Base-by-base conservation (phyloP, 116 monocot genomes). In the Posidonia oceanica region DNA sequence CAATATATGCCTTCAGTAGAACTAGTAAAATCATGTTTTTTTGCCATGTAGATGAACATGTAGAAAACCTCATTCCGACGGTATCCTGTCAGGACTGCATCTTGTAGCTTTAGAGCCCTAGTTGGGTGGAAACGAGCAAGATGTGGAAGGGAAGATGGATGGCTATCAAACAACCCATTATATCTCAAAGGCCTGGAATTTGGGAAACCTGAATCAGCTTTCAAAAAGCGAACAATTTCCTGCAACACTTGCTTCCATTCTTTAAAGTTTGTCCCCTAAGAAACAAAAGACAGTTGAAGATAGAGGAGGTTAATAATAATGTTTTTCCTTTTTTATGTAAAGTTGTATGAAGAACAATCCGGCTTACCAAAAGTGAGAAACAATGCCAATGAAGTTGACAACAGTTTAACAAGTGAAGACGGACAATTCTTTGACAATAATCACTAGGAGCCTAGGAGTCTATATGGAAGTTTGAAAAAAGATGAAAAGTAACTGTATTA, bases 161-260 rank as follows among this genome's bases (percentile, higher is more conserved):
- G 77, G 52, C 88, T 80, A 76, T 99, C 99, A 74, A 83, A 83
- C 59, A 83, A 67, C 14, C 76, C 63, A 75, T 71, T 83, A 63
- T 88, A 99, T 86, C 99, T 89, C 78, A 99, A 77, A 70, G 90
- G 73, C 66, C 83, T 83, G 23, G 79, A 73, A 74, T 57, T 79
- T 80, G 68, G 62, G 73, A 78, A 84, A 58, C 72, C 54, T 71
- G 69, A 65, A 61, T 83, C 88, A 71, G 76, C 88, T 80, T 88
- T 93, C 75, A 93, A 74, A 73, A 99, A 99, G 56, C 86, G 75
- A 41, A 57, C 62, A 74, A 85, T 81, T 78, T 99, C 99, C 75
- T 88, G 93, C 65, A 88, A 69, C 64, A 99, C 75, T 76, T 81
- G 90, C 66, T 88, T 93, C 99, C 99, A 99, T 81, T 99, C 99